Evolutionary conservation across 345 rosid genomes (phyloP), one percentile per base, ranked within the genome.

Genomic region (Odontarrhena argentea): DNA sequence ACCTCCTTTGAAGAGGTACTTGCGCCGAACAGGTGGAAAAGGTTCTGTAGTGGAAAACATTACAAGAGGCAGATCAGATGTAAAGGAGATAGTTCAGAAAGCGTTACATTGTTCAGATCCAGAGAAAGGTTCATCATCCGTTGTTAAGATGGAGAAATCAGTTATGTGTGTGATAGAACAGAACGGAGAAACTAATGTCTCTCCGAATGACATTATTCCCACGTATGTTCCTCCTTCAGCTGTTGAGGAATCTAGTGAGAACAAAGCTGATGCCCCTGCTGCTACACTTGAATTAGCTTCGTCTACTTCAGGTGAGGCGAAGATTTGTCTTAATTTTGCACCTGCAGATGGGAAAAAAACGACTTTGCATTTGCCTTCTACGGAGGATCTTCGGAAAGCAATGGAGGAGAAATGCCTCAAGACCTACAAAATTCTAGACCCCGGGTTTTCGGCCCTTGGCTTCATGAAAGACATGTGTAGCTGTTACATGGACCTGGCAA

Each of bases 401-500:
- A 77, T 85, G 88, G 84, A 86, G 62, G 84, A 80, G 75, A 83
- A 75, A 72, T 84, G 86, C 77, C 88, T 83, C 65, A 76, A 65
- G 61, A 77, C 93, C 30, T 86, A 86, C 76, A 87, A 82, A 75
- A 81, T 86, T 64, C n/a, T 78, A 55, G 84, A 85, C 74, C 87
- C 85, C 14, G 79, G 65, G 52, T 83, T 90, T 80, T 83, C 89
- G 65, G 55, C 84, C 62, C 65, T 50, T 73, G 80, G 78, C 72
- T 63, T 87, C 77, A 76, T 90, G 83, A 77, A 74, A 60, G 95
- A 86, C 78, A 76, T 86, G 76, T 87, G 87, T 79, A 81, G 85
- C 52, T 84, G 87, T 87, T 80, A 84, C 80, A 62, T 82, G 68
- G 94, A 83, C 54, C 57, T 83, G 76, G 83, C 84, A 73, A 77